Evolutionary conservation across 2,329 filamentous ascomycete species (phyloP), one percentile per base, ranked within the genome.

Genomic region (Aspergillus sclerotialis): DNA sequence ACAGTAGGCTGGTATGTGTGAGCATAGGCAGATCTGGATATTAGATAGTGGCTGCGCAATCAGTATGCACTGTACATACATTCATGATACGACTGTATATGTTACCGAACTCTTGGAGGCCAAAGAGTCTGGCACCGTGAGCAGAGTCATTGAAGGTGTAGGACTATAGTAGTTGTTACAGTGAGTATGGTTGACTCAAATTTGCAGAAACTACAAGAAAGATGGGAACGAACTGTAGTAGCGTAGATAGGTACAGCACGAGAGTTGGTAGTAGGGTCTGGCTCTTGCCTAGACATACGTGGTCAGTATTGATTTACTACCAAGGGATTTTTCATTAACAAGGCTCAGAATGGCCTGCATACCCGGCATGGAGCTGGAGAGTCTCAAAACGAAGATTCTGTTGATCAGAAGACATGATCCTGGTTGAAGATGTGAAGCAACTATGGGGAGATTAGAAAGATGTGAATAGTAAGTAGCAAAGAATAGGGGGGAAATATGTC

Each of bases 11-110:
- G 26, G 14, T 21, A 12, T 26, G 19, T 2, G 8, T 8, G n/a
- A 9, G 23, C 23, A 24, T n/a, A n/a, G n/a, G n/a, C n/a, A n/a
- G n/a, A n/a, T n/a, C n/a, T n/a, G n/a, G n/a, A n/a, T n/a, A n/a
- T n/a, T n/a, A n/a, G n/a, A n/a, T n/a, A n/a, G n/a, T n/a, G n/a
- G n/a, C n/a, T n/a, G n/a, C n/a, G n/a, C n/a, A n/a, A n/a, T n/a
- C n/a, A n/a, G n/a, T n/a, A n/a, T n/a, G n/a, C n/a, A n/a, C n/a
- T n/a, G n/a, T n/a, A n/a, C n/a, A 9, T 10, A 64, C 84, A 65
- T 96, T 95, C 83, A 85, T 87, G 53, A 98, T 88, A 45, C 92
- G 86, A 61, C 82, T 92, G 74, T 98, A 98, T 63, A 96, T 94
- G 68, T 96, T 96, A 65, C 89, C 92, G 53, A 86, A 84, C 67